Evolutionary conservation across 805 yeast species (phyloP).

Genomic region (Kregervanrija pseudodelftensis): DNA sequence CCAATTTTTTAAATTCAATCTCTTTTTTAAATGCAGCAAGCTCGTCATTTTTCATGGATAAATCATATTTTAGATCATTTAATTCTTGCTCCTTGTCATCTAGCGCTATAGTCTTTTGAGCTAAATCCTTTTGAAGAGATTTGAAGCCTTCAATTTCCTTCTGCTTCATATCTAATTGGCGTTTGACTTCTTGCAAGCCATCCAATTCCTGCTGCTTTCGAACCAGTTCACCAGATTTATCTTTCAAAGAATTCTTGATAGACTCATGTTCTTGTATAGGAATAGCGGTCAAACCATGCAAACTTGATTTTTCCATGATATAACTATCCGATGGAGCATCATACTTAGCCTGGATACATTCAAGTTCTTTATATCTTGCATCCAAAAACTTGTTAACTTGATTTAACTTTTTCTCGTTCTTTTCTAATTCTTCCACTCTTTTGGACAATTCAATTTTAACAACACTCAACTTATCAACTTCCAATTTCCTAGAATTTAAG

Average conservation of each 20-base stretch:
- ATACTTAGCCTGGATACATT: conserved; percentile 1
- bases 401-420: neutral
- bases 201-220: neutral
- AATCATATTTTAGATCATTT: neutral
- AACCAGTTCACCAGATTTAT: no score
- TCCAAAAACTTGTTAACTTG: neutral
- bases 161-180: neutral
- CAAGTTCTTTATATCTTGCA: conserved; percentile 1
- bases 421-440: neutral
- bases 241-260: conserved; percentile 3
- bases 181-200: no score
- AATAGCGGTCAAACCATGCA: conserved; percentile 22
- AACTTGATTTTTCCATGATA: conserved; percentile 22
- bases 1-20: neutral
- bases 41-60: neutral
- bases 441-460: neutral
- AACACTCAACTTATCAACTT: conserved; percentile 1
- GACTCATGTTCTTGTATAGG: conserved; percentile 18
- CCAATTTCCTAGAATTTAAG: neutral
- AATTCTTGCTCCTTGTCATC: neutral
- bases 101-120: neutral
- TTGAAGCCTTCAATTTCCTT: neutral
- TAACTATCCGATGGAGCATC: conserved; percentile 14
- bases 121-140: neutral
- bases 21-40: neutral